phyloP scores from a whole-genome alignment of 1,284 basidiomycete genomes.

The Cerrena zonata region DNA sequence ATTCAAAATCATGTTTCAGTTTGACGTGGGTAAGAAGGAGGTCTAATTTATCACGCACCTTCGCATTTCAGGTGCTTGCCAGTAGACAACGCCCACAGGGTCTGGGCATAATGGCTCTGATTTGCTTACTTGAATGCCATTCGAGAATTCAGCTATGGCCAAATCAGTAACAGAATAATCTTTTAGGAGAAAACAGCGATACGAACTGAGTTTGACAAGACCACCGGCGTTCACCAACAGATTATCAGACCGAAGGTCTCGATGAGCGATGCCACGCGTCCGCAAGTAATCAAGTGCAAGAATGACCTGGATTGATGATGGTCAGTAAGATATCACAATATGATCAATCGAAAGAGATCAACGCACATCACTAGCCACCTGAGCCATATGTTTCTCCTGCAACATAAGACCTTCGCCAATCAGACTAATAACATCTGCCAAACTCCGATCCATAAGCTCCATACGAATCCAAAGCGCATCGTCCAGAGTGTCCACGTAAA shows the following conservation, averaged over 20 bases:
- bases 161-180: neutral
- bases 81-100: conserved; percentile 64
- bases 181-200: neutral
- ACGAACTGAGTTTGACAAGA: conserved; percentile 67
- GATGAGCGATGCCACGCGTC: conserved; percentile 60
- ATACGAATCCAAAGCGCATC: conserved; percentile 76
- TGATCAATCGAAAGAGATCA: conserved; percentile 5
- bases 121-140: conserved; percentile 51
- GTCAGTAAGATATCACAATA: neutral
- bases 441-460: conserved; percentile 79
- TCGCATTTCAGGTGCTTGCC: conserved; percentile 73
- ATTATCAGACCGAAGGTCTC: conserved; percentile 77
- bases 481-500: conserved; percentile 62
- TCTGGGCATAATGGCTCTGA: conserved; percentile 48
- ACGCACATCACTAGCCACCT: conserved; percentile 70
- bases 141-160: conserved; percentile 64
- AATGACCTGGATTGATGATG: conserved; percentile 43
- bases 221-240: conserved; percentile 61
- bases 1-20: neutral
- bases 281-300: conserved; percentile 60
- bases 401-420: conserved; percentile 54
- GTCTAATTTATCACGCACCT: conserved; percentile 38
- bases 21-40: neutral
- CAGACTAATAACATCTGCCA: conserved; percentile 68
- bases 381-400: conserved; percentile 59